Evolutionary conservation across 129 eudicot species (phyloP), one percentile per base, ranked within the genome.

Genomic region (Saussurea involucrata): DNA sequence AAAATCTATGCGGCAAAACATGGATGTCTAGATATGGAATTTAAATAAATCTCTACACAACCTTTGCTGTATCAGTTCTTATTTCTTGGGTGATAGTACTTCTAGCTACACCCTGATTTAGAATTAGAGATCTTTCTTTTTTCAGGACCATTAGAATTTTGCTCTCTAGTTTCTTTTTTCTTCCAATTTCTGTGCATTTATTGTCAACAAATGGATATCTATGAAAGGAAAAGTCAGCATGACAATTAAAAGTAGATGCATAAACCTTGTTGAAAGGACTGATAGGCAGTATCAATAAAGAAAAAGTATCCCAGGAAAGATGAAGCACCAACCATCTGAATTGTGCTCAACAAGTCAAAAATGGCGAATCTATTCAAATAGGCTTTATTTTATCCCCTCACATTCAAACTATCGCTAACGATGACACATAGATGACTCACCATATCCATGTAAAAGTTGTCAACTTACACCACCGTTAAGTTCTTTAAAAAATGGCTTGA

Each of bases 371-470:
- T 58, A 20, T 49, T 13, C 21, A 49, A 15, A 4, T 13, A 49
- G 15, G 20, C 17, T 49, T 5, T 13, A 49, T n/a, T 46, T 15
- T 49, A 49, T 49, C 17, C 60, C 60, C 21, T 49, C 60, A 49
- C 60, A 49, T 20, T 58, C 64, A 58, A n/a, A 58, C 24, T 22
- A 58, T 27, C 10, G 21, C 1, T n/a, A 69, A 69, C 69, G 46
- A 73, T 77, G 63, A 73, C 28, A 7, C 1, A 46, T 5, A 70
- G 37, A 73, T 36, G 69, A 49, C 75, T 72, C 60, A 24, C 3
- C 3, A 27, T 27, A 27, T 58, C 31, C 67, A 78, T 24, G 42
- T 17, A 28, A 69, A 69, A 78, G 68, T 32, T 18, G 42, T 11
- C 8, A 34, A 21, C 42, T 29, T 57, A 46, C 12, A 4, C 24